Conservation (phyloP, 2,329 filamentous ascomycete genomes). For the Fusarium praegraminearum region DNA sequence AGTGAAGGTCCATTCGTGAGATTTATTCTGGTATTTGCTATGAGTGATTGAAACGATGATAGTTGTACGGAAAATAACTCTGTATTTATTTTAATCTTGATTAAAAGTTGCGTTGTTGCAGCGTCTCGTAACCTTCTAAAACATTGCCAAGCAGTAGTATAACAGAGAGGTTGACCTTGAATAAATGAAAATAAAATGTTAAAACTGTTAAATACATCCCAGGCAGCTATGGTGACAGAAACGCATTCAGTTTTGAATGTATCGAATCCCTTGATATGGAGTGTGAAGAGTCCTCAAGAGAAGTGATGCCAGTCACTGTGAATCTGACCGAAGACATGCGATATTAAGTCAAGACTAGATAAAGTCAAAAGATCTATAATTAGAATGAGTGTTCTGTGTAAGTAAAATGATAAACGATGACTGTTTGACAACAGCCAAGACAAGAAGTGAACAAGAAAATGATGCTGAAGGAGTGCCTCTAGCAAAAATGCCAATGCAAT, state of each 20-base stretch:
- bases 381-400: constrained; percentile 15
- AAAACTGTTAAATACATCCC: rapidly evolving
- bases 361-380: not conserved
- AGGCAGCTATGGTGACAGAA: not conserved
- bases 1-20: not conserved
- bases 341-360: not conserved
- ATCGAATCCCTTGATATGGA: too few relatives aligned
- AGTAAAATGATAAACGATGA: not conserved
- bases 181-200: not conserved
- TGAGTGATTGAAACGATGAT: too few relatives aligned
- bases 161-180: not conserved
- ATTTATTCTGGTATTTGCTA: not conserved
- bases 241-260: not conserved
- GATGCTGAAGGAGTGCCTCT: constrained; percentile 8
- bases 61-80: too few relatives aligned
- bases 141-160: rapidly evolving
- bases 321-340: rapidly evolving
- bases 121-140: not conserved
- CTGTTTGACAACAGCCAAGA: not conserved
- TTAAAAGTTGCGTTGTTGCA: too few relatives aligned
- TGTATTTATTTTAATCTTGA: too few relatives aligned
- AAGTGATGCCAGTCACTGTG: not conserved
- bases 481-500: not conserved
- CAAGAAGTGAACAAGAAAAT: constrained; percentile 9
- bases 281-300: not conserved